phyloP scores from a whole-genome alignment of 2,329 filamentous ascomycete genomes.

The Pestalotiopsis sp. region DNA sequence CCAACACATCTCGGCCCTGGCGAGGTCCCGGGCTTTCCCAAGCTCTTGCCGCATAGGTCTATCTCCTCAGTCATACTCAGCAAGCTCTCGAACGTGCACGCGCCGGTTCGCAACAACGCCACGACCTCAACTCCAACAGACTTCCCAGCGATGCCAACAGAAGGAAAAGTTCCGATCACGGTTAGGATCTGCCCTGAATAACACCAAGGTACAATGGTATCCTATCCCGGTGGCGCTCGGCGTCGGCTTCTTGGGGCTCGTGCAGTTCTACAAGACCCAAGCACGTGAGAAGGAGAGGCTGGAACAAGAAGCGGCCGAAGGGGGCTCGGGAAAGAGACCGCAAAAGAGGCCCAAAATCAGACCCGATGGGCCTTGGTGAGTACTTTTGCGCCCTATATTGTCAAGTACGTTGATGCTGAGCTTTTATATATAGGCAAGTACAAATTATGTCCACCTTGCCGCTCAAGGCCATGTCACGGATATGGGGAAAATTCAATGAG shows the following conservation, averaged over 20 bases:
- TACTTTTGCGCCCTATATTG: not conserved
- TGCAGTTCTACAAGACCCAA: slow-evolving; percentile 81
- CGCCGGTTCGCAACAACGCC: slow-evolving; percentile 28
- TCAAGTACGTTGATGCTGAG: not conserved
- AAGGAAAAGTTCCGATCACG: slow-evolving; percentile 52
- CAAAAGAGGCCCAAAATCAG: slow-evolving; percentile 66
- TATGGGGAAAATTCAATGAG: slow-evolving; percentile 94
- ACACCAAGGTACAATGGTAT: slow-evolving; percentile 77
- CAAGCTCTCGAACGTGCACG: slow-evolving; percentile 21
- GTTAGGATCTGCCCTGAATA: slow-evolving; percentile 51
- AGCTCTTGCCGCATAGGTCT: slow-evolving; percentile 14
- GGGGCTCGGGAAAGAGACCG: slow-evolving; percentile 44
- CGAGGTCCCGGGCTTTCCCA: slow-evolving; percentile 3
- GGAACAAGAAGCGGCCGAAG: slow-evolving; percentile 45
- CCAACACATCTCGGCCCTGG: not conserved
- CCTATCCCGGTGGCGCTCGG: slow-evolving; percentile 87
- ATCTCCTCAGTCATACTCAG: slow-evolving; percentile 22
- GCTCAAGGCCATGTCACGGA: slow-evolving; percentile 83
- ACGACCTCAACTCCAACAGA: slow-evolving; percentile 42
- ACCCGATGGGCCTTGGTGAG: slow-evolving; percentile 82
- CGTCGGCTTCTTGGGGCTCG: slow-evolving; percentile 79
- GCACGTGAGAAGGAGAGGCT: slow-evolving; percentile 56
- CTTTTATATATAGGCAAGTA: slow-evolving; percentile 64
- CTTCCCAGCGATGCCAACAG: slow-evolving; percentile 44
- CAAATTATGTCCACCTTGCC: slow-evolving; percentile 93